Percentiles rank a stretch among this genome's conserved stretches.
phyloP scores from a whole-genome alignment of 148 eudicot genomes.

The Fagopyrum tataricum region DNA sequence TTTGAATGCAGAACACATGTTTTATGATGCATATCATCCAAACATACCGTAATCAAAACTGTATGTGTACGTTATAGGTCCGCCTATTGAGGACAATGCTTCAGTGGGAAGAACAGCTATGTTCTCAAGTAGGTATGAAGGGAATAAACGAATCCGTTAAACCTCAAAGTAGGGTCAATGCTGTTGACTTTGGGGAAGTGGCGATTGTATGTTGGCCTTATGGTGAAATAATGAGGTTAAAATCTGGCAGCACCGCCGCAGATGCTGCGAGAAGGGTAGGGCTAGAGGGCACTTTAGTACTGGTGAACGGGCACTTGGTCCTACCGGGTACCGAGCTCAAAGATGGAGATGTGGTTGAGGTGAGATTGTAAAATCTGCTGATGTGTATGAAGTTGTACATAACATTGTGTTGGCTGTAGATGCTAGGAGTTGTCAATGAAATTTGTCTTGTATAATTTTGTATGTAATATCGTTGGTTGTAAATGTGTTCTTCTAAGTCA shows the following conservation, averaged over 20 bases:
- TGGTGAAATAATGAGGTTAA: slow-evolving; percentile 71
- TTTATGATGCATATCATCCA: no score
- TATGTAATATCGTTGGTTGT: background rate
- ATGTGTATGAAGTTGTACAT: slow-evolving; percentile 11
- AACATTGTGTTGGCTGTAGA: background rate
- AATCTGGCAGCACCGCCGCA: slow-evolving; percentile 82
- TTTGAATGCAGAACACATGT: no score
- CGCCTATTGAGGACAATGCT: slow-evolving; percentile 86
- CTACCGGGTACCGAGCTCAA: slow-evolving; percentile 62
- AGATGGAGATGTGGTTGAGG: slow-evolving; percentile 90
- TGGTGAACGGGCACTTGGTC: slow-evolving; percentile 71
- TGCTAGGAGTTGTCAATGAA: background rate
- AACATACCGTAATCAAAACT: background rate
- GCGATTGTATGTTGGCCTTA: slow-evolving; percentile 80
- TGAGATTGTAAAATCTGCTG: slow-evolving; percentile 35
- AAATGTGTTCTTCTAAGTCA: no score
- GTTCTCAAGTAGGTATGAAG: slow-evolving; percentile 53
- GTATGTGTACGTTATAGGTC: slow-evolving; percentile 34
- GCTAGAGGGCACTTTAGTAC: slow-evolving; percentile 59
- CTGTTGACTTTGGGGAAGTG: slow-evolving; percentile 53
- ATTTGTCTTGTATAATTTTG: background rate
- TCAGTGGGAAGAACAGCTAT: slow-evolving; percentile 86
- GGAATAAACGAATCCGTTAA: slow-evolving; percentile 13
- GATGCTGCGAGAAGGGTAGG: slow-evolving; percentile 85
- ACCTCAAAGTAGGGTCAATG: slow-evolving; percentile 13